Percentiles rank a stretch among this genome's conserved stretches.
These are phyloP conservation scores for Didymella pomorum DNA, from an alignment of 2,329 filamentous ascomycete genomes.

Conservation along the genomic window DNA sequence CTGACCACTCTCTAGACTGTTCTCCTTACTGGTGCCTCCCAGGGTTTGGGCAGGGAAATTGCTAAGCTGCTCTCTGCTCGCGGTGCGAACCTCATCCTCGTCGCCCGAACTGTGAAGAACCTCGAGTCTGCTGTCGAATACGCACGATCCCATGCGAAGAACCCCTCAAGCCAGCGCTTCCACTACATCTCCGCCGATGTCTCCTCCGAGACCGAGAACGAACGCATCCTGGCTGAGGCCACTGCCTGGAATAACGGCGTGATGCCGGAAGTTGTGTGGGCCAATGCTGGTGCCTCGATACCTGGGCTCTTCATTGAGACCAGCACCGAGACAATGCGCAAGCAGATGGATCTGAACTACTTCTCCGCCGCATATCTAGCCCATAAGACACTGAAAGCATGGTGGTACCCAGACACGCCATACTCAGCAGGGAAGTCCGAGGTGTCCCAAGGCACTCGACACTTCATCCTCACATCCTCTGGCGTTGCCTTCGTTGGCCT, in stretches of 20 bases:
- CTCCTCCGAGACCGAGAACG: slow-evolving; percentile 72
- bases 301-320: slow-evolving; percentile 82
- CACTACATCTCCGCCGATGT: slow-evolving; percentile 86
- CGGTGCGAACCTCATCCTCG: slow-evolving; percentile 86
- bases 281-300: slow-evolving; percentile 77
- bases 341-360: slow-evolving; percentile 93
- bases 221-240: slow-evolving; percentile 73
- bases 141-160: slow-evolving; percentile 72
- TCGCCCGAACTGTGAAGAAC: slow-evolving; percentile 78
- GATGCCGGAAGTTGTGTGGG: slow-evolving; percentile 88
- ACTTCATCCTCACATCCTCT: slow-evolving; percentile 89
- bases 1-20: slow-evolving; percentile 68
- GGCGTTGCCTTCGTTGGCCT: slow-evolving; percentile 77
- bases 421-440: slow-evolving; percentile 37
- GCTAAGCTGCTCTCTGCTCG: slow-evolving; percentile 78
- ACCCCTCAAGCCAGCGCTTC: slow-evolving; percentile 76
- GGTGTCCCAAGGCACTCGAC: slow-evolving; percentile 59
- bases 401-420: slow-evolving; percentile 64
- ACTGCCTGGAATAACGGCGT: slow-evolving; percentile 78
- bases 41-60: slow-evolving; percentile 85
- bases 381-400: slow-evolving; percentile 77
- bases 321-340: slow-evolving; percentile 69
- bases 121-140: slow-evolving; percentile 74
- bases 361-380: slow-evolving; percentile 87
- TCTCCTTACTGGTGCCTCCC: slow-evolving; percentile 88